Evolutionary conservation across 345 rosid species (phyloP), one percentile per base, ranked within the genome.

Genomic region (Salix dunnii): DNA sequence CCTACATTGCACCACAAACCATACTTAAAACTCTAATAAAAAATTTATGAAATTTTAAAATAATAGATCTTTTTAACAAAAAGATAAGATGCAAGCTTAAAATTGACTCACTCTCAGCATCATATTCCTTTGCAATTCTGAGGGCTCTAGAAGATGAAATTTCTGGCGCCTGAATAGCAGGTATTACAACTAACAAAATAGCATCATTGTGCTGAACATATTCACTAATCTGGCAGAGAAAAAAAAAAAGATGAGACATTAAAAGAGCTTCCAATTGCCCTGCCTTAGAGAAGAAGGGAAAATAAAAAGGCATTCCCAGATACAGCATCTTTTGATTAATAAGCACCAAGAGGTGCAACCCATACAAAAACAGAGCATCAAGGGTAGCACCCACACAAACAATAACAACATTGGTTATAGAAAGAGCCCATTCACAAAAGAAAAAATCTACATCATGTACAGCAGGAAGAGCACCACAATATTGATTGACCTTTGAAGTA

Each of bases 111-210:
- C 99, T 84, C 33, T 96, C 98, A 55, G 93, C 84, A 85, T 94
- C 99, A 87, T 82, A 86, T 82, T 96, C 99, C 86, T 94, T 96
- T 0, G 97, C 99, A 78, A 90, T 83, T 86, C 90, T 91, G 73
- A 96, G 93, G 70, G 98, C 98, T 81, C 82, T 85, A 73, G 92
- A 90, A n/a, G 98, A 89, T 35, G 98, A 90, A 85, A 96, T 85
- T 89, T 96, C 99, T 23, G 94, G 89, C 58, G 98, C 90, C 82
- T 90, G 95, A 81, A 76, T 83, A 81, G 99, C 99, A 80, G 99
- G 97, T 80, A 96, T 76, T 60, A 94, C 83, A 81, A 96, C 94
- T 62, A 96, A 84, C 84, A 96, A 84, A 79, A 96, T 94, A 71
- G 98, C 97, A 87, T 94, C 99, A 74, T 86, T 96, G 82, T 82